A percentile compares a stretch with the other conserved stretches of the same genome.
These are phyloP conservation scores for Protea cynaroides DNA, from an alignment of 164 flowering plant genomes.

Conservation along the genomic window DNA sequence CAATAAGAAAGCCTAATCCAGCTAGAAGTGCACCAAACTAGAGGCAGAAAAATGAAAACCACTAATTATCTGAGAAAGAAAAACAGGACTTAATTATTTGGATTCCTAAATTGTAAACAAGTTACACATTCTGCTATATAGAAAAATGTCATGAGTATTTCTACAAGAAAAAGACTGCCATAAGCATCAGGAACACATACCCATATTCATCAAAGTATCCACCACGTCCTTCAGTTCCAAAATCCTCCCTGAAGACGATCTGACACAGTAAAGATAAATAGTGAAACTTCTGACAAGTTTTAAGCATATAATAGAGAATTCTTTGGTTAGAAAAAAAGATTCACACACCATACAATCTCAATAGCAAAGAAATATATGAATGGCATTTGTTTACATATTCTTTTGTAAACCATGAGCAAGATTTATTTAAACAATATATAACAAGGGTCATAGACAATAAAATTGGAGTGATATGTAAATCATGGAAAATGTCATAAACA, in stretches of 20 bases:
- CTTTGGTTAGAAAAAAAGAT: not conserved
- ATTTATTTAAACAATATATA: too few species aligned
- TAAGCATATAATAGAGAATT: not conserved
- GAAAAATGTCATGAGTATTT: not conserved
- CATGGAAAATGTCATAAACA: too few species aligned
- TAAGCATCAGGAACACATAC: conserved; percentile 26
- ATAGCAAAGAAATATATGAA: not conserved
- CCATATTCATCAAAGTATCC: conserved; percentile 88
- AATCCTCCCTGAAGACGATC: conserved; percentile 83
- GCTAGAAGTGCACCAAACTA: not conserved
- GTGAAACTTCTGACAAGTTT: not conserved
- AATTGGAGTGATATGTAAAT: too few species aligned
- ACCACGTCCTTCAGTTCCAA: conserved; percentile 87
- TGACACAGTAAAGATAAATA: conserved; percentile 13
- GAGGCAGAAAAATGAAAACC: not conserved
- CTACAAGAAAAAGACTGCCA: not conserved
- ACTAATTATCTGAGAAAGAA: not conserved
- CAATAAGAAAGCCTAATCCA: not conserved
- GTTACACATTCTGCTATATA: not conserved
- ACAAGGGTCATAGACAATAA: too few species aligned
- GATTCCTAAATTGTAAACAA: not conserved
- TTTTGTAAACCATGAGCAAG: not conserved
- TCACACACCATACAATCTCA: not conserved
- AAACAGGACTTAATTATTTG: not conserved
- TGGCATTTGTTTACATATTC: not conserved